A percentile compares a stretch with the other conserved stretches of the same genome.
Conservation (phyloP, 2,329 filamentous ascomycete species). For the Fusarium hainanense region DNA sequence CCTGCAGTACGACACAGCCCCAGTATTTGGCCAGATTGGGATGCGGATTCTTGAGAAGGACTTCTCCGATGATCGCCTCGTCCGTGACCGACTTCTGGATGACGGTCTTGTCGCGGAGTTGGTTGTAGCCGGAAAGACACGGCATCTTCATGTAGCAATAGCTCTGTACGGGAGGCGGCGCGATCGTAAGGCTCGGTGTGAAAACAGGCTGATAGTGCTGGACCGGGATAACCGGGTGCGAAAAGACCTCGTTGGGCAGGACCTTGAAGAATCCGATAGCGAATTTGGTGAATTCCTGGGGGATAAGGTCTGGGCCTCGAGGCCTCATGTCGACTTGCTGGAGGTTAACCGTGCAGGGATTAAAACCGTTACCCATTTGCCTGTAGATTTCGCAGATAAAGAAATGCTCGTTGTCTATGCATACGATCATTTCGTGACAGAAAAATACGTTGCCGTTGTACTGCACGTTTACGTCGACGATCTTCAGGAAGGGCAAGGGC, state of each 20-base stretch:
- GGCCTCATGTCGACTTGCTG: neutral
- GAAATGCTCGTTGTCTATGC: neutral
- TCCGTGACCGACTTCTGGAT: neutral
- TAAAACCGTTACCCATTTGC: neutral
- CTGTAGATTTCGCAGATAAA: neutral
- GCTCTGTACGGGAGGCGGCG: too few species aligned
- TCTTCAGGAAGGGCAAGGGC: too few species aligned
- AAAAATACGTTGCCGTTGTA: too few species aligned
- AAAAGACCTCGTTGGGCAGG: too few species aligned
- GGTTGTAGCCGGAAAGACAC: neutral
- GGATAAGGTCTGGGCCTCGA: neutral
- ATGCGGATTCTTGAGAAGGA: neutral
- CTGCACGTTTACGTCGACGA: too few species aligned
- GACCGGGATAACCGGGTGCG: neutral
- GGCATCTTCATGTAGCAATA: neutral
- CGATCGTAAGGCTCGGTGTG: too few species aligned
- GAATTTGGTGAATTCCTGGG: neutral
- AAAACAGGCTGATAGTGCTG: neutral
- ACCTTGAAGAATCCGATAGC: too few species aligned
- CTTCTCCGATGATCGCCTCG: neutral
- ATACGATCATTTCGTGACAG: neutral
- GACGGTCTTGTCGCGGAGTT: neutral
- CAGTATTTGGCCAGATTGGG: neutral
- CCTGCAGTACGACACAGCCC: neutral
- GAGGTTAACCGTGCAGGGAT: neutral